Conservation (phyloP, 257 asterid species). For the Handroanthus guayacan region DNA sequence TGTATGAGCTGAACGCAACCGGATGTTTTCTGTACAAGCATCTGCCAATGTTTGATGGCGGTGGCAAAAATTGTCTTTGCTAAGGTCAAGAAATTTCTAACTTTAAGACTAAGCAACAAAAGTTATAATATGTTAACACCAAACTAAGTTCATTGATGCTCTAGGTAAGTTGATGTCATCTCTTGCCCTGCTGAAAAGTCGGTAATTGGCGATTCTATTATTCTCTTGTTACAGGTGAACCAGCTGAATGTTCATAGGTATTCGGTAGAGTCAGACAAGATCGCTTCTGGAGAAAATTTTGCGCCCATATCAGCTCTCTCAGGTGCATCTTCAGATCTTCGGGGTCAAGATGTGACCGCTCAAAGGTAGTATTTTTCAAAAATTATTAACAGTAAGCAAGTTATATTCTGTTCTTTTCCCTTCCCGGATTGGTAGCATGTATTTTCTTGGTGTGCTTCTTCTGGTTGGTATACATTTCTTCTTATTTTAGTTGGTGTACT, state of each 20-base stretch:
- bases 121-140: background rate
- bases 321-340: constrained; percentile 38
- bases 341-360: constrained; percentile 28
- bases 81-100: constrained; percentile 15
- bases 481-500: background rate
- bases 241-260: constrained; percentile 34
- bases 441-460: background rate
- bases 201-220: background rate
- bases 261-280: constrained; percentile 40
- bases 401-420: background rate
- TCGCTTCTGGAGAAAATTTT: constrained; percentile 40
- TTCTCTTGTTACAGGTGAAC: constrained; percentile 35
- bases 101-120: background rate
- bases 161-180: background rate
- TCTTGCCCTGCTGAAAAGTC: background rate
- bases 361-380: constrained; percentile 37
- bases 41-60: background rate
- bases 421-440: background rate
- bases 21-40: background rate
- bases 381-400: no score
- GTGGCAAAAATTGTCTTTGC: background rate
- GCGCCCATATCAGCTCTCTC: constrained; percentile 37
- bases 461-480: background rate
- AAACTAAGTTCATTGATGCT: background rate
- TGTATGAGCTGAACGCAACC: background rate